Conservation (phyloP, 1,139 yeast species). For the Taphrina populina region DNA sequence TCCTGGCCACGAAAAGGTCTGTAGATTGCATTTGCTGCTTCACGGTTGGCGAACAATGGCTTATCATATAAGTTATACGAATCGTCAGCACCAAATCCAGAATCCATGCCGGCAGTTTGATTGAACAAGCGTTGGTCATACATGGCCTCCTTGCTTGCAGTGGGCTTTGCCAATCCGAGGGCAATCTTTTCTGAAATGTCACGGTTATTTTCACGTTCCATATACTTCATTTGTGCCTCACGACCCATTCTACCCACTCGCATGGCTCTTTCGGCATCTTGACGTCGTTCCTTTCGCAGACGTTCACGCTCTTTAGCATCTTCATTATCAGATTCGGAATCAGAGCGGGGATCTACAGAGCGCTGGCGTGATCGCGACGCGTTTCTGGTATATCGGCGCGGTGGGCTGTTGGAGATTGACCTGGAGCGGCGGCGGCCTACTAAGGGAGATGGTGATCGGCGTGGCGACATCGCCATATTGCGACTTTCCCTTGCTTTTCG, state of each 20-base stretch:
- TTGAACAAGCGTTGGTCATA: slow-evolving; percentile 59
- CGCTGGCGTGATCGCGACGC: slow-evolving; percentile 13
- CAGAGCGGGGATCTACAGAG: slow-evolving; percentile 8
- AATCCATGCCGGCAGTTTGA: slow-evolving; percentile 41
- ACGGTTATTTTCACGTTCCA: slow-evolving; percentile 53
- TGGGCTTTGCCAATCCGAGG: slow-evolving; percentile 53
- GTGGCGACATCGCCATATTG: slow-evolving; percentile 17
- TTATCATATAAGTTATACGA: slow-evolving; percentile 58
- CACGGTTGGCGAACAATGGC: slow-evolving; percentile 57
- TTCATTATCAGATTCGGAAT: slow-evolving; percentile 38
- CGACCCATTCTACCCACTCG: slow-evolving; percentile 51
- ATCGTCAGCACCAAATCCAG: slow-evolving; percentile 46
- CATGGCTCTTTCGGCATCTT: slow-evolving; percentile 52
- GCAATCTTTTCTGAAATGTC: slow-evolving; percentile 59
- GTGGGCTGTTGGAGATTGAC: slow-evolving; percentile 24
- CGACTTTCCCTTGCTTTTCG: slow-evolving; percentile 54
- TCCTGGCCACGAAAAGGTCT: slow-evolving; percentile 45
- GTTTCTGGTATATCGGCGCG: slow-evolving; percentile 4
- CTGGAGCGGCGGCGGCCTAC: slow-evolving; percentile 1
- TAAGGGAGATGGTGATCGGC: slow-evolving; percentile 16
- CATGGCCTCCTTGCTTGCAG: slow-evolving; percentile 48
- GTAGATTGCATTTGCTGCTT: slow-evolving; percentile 54
- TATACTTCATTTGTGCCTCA: slow-evolving; percentile 49
- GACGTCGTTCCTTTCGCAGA: slow-evolving; percentile 51
- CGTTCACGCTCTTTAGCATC: slow-evolving; percentile 45